A percentile compares a stretch with the other conserved stretches of the same genome.
These are phyloP conservation scores for Tylopilus sp. DNA, from an alignment of 768 basidiomycete genomes.

Conservation along the genomic window DNA sequence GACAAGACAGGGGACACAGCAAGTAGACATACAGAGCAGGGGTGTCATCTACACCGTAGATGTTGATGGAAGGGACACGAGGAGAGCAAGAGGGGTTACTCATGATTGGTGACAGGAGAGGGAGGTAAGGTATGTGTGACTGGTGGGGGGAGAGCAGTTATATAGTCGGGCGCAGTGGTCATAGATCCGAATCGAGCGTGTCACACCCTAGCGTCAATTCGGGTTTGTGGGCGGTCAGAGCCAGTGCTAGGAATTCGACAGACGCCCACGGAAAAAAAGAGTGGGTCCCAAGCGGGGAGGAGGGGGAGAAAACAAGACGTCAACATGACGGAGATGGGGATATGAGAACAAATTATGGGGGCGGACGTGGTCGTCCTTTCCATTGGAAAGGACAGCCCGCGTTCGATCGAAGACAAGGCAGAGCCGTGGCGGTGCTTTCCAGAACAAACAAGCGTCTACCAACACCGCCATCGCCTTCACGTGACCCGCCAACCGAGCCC, in stretches of 20 bases:
- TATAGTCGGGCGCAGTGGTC: constrained; percentile 14
- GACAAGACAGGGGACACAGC: neutral
- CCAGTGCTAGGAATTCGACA: constrained; percentile 2
- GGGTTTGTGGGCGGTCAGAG: neutral
- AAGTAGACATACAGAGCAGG: constrained; percentile 16
- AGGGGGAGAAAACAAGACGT: neutral
- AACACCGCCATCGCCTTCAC: constrained; percentile 14
- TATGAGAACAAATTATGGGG: neutral
- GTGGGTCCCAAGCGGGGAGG: constrained; percentile 1
- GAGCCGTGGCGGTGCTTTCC: constrained; percentile 19
- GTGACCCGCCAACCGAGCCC: constrained; percentile 9
- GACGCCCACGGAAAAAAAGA: constrained; percentile 8
- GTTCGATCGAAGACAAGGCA: neutral
- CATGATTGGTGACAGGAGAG: constrained; percentile 7
- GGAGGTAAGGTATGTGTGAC: constrained; percentile 7
- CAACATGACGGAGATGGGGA: constrained; percentile 5
- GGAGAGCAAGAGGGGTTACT: neutral
- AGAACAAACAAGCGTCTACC: constrained; percentile 1
- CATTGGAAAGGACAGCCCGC: too few relatives aligned
- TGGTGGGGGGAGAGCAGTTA: constrained; percentile 10
- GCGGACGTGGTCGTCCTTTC: constrained; percentile 5
- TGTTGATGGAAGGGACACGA: constrained; percentile 19
- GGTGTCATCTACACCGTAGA: constrained; percentile 9
- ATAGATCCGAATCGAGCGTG: constrained; percentile 9
- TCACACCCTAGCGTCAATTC: constrained; percentile 3